Evolutionary conservation across 352 stramenopile species (phyloP).

Genomic region (Globisporangium cylindrosporum): DNA sequence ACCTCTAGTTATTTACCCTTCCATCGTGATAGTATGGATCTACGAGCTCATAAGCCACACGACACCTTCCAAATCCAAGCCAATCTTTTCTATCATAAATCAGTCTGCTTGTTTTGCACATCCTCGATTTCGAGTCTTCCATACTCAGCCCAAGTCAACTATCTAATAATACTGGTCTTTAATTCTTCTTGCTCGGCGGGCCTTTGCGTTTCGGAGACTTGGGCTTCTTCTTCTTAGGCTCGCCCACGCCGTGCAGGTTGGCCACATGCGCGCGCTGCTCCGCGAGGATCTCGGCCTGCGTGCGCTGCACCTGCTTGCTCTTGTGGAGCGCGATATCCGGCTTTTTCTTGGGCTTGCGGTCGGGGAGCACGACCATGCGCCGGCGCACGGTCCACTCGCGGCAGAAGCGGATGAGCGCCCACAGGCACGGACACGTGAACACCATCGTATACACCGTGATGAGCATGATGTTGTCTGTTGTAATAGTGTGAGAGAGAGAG

Average conservation of each 20-base stretch:
- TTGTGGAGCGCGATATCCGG: slow-evolving; percentile 68
- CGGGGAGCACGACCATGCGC: slow-evolving; percentile 56
- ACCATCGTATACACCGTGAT: slow-evolving; percentile 80
- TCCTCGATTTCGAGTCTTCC: background rate
- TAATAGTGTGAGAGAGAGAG: background rate
- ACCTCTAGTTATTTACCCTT: slow-evolving; percentile 27
- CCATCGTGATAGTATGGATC: background rate
- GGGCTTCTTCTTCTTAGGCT: slow-evolving; percentile 57
- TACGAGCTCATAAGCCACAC: background rate
- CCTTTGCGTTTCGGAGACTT: slow-evolving; percentile 73
- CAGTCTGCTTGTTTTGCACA: background rate
- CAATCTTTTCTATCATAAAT: background rate
- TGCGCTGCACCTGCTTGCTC: slow-evolving; percentile 53
- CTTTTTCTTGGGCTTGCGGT: slow-evolving; percentile 73
- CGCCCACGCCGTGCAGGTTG: slow-evolving; percentile 58
- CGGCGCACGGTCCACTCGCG: slow-evolving; percentile 53
- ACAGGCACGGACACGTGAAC: slow-evolving; percentile 80
- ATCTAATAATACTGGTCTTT: background rate
- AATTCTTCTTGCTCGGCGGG: slow-evolving; percentile 45
- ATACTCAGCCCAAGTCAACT: background rate
- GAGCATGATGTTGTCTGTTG: slow-evolving; percentile 67
- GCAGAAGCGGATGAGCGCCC: slow-evolving; percentile 75
- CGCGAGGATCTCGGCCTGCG: slow-evolving; percentile 77
- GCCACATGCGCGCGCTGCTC: slow-evolving; percentile 66
- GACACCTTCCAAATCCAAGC: background rate